A percentile compares a stretch with the other conserved stretches of the same genome.
These are phyloP conservation scores for Jamesozyma piceae DNA, from an alignment of 805 yeast genomes.

Conservation along the genomic window DNA sequence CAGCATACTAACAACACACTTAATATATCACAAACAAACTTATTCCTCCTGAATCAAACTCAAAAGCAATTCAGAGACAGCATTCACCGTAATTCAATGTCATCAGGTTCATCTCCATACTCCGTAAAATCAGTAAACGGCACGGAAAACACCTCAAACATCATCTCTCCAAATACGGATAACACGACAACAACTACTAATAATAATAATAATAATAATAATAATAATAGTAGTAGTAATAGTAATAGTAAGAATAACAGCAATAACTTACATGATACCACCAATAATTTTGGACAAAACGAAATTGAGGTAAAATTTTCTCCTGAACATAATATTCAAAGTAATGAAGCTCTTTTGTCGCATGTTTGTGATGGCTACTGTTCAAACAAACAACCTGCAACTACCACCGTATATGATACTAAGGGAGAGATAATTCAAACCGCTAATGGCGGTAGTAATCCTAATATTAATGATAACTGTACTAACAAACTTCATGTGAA, in stretches of 20 bases:
- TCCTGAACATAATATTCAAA: background rate
- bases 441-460: background rate
- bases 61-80: background rate
- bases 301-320: background rate
- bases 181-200: background rate
- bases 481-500: slow-evolving; percentile 13
- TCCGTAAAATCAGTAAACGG: background rate
- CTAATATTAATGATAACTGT: background rate
- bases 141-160: slow-evolving; percentile 2
- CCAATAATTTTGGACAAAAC: background rate
- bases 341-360: background rate
- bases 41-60: slow-evolving; percentile 1
- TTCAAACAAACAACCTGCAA: background rate
- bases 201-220: background rate
- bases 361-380: slow-evolving; percentile 3
- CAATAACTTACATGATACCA: too few species aligned
- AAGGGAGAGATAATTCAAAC: background rate
- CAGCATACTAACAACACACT: background rate
- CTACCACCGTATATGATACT: background rate
- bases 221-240: too few species aligned
- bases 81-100: background rate
- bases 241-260: too few species aligned
- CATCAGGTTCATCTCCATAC: slow-evolving; percentile 1
- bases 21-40: slow-evolving; percentile 4
- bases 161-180: background rate